Base-by-base conservation (phyloP, 345 rosid genomes). In the Jatropha curcas region DNA sequence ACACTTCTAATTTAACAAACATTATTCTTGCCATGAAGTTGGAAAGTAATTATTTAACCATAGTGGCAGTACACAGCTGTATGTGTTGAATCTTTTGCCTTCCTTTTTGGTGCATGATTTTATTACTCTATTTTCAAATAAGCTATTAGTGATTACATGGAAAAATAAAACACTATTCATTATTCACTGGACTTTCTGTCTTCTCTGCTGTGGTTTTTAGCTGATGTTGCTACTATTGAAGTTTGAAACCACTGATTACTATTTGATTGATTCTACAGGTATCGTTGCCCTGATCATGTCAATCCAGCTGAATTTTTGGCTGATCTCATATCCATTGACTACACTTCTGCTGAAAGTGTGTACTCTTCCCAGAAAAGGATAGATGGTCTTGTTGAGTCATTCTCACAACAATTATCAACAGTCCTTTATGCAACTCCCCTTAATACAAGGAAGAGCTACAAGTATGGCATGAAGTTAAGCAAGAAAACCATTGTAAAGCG, bases 231-330 rank as follows among this genome's bases (percentile, higher is more conserved):
- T 48, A 46, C 60, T 67, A 16, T 62, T 43, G 52, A 9, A 50
- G 71, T 53, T 19, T 16, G 22, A 30, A 75, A 71, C 22, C 3
- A 30, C 72, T 59, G 77, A 56, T 22, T 73, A 51, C 16, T 31
- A n/a, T 80, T 60, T 68, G 39, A 22, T 81, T 72, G 25, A n/a
- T 64, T 68, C 70, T 65, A 82, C 94, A 95, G 99, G 87, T 90
- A 89, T 59, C 72, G 12, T 65, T 95, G 98, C 82, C 92, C 94
- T 52, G 98, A 85, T 72, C 98, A 89, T 46, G 89, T 87, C 70
- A 95, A 95, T 76, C 99, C 99, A 78, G 99, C 99, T 19, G 97
- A 95, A 83, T 95, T 95, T 83, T 84, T 92, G 81, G 99, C 99
- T 78, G 98, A 92, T 85, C 99, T 92, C 76, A 92, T 95, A 82